Conservation (phyloP, 768 basidiomycete species). For the Cystobasidium ongulense region DNA sequence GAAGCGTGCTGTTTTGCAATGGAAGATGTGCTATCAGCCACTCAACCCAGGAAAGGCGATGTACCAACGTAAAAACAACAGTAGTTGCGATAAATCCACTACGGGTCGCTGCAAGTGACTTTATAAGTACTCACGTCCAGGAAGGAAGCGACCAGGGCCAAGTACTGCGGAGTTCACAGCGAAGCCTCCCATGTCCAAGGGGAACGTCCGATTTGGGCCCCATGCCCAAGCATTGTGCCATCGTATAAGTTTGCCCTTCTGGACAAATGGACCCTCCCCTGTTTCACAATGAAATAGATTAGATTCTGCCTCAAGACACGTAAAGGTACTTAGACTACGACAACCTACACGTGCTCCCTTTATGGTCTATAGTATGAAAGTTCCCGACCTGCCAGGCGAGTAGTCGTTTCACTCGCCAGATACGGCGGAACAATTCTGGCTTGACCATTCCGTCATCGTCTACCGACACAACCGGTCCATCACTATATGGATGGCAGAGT, state of each 20-base stretch:
- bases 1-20: conserved; percentile 2
- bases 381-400: conserved; percentile 14
- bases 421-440: conserved; percentile 1
- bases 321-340: neutral
- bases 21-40: neutral
- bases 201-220: neutral
- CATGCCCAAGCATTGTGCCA: conserved; percentile 2
- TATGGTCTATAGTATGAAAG: neutral
- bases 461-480: neutral
- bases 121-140: neutral
- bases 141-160: neutral
- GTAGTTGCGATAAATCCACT: no score
- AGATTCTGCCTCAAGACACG: neutral
- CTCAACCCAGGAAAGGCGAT: neutral
- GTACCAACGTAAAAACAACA: no score
- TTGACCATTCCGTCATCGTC: conserved; percentile 6
- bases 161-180: conserved; percentile 14
- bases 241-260: neutral
- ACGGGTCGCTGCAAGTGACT: no score
- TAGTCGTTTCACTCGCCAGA: conserved; percentile 21
- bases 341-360: neutral
- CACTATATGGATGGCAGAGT: neutral
- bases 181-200: conserved; percentile 19
- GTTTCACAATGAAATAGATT: neutral
- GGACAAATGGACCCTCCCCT: conserved; percentile 16